Evolutionary conservation across 805 yeast species (phyloP).

Genomic region (Lipomyces japonicus): DNA sequence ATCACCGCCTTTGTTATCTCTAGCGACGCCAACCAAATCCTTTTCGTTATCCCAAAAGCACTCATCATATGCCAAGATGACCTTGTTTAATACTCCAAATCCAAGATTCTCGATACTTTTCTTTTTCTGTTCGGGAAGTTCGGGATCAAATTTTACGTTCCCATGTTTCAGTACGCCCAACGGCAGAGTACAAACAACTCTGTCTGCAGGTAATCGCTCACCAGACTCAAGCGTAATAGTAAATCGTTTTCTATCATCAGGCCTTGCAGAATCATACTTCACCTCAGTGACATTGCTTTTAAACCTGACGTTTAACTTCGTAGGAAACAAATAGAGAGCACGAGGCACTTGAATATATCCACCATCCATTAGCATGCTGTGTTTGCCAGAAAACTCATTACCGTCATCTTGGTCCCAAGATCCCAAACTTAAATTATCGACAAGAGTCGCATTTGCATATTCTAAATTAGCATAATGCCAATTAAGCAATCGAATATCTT

Average conservation of each 20-base stretch:
- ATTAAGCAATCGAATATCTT: slow-evolving; percentile 38
- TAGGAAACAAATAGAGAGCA: slow-evolving; percentile 40
- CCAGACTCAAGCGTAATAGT: slow-evolving; percentile 39
- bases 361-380: slow-evolving; percentile 40
- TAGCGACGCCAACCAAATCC: slow-evolving; percentile 36
- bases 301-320: slow-evolving; percentile 42
- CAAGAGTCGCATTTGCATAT: slow-evolving; percentile 38
- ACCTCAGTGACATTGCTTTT: slow-evolving; percentile 40
- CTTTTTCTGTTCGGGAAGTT: slow-evolving; percentile 42
- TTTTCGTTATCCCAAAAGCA: slow-evolving; percentile 41
- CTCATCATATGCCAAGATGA: slow-evolving; percentile 38
- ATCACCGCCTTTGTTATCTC: slow-evolving; percentile 30
- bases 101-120: slow-evolving; percentile 42
- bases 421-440: slow-evolving; percentile 38
- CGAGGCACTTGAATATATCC: slow-evolving; percentile 37
- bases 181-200: slow-evolving; percentile 42
- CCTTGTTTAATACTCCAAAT: slow-evolving; percentile 42
- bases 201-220: slow-evolving; percentile 41
- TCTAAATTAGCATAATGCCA: slow-evolving; percentile 45
- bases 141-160: slow-evolving; percentile 42
- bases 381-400: slow-evolving; percentile 41
- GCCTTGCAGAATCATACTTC: slow-evolving; percentile 38
- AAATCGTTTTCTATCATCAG: slow-evolving; percentile 8
- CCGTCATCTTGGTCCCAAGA: slow-evolving; percentile 45
- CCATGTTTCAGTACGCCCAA: slow-evolving; percentile 42